These are phyloP conservation scores for Davidsoniella neocaledoniae DNA, from an alignment of 2,329 filamentous ascomycete species.

Conservation along the genomic window DNA sequence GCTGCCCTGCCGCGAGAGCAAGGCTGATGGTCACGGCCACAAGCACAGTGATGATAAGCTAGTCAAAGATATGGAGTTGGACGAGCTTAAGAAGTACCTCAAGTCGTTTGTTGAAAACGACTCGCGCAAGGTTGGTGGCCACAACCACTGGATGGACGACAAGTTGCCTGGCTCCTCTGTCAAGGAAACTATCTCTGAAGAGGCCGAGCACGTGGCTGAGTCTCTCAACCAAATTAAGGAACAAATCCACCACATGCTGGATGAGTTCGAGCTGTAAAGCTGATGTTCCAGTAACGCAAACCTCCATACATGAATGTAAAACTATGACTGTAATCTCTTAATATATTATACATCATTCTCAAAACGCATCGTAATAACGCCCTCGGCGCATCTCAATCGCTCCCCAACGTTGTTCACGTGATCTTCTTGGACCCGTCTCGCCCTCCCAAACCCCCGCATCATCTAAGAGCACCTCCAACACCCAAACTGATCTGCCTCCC, in stretches of 20 bases:
- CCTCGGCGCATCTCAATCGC: slow-evolving; percentile 27
- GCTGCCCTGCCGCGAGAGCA: slow-evolving; percentile 50
- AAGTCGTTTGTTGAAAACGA: slow-evolving; percentile 10
- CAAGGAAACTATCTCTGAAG: background rate
- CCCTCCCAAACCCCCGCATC: slow-evolving; percentile 29
- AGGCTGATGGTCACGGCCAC: slow-evolving; percentile 14
- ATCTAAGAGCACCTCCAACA: slow-evolving; percentile 35
- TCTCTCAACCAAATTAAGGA: background rate
- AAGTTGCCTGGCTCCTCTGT: background rate
- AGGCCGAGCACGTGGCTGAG: background rate
- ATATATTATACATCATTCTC: background rate
- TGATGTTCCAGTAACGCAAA: background rate
- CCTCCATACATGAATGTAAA: background rate
- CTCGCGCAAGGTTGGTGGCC: slow-evolving; percentile 7
- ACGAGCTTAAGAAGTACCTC: slow-evolving; percentile 17
- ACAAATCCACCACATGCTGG: slow-evolving; percentile 4
- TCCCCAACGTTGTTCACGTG: slow-evolving; percentile 37
- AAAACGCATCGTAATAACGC: slow-evolving; percentile 19
- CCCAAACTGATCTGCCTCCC: slow-evolving; percentile 21
- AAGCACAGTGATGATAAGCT: slow-evolving; percentile 5
- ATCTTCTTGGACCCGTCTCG: slow-evolving; percentile 17
- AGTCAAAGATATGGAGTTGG: slow-evolving; percentile 11
- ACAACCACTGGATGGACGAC: slow-evolving; percentile 10
- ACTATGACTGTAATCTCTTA: background rate
- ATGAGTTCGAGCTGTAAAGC: slow-evolving; percentile 6